These are phyloP conservation scores for Neonectria faginata DNA, from an alignment of 2,329 filamentous ascomycete species.

Conservation along the genomic window DNA sequence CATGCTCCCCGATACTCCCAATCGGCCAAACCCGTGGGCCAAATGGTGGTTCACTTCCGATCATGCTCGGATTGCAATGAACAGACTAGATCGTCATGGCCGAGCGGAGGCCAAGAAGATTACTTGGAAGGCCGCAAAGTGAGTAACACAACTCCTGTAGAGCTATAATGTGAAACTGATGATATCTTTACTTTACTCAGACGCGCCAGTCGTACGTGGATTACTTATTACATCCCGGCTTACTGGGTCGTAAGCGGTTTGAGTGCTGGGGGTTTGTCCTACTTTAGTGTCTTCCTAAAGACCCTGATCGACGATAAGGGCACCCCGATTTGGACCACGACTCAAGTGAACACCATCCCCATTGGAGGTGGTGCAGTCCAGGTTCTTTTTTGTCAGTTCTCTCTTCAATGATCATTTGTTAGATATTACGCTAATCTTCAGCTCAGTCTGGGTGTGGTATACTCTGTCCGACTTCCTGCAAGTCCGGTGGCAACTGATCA, in stretches of 20 bases:
- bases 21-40: conserved; percentile 38
- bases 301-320: conserved; percentile 40
- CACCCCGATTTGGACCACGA: conserved; percentile 46
- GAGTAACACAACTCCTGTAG: neutral
- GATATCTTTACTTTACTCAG: neutral
- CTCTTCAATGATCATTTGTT: neutral
- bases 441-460: conserved; percentile 64
- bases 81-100: conserved; percentile 43
- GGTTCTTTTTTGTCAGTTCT: conserved; percentile 53
- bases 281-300: conserved; percentile 51
- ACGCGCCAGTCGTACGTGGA: conserved; percentile 46
- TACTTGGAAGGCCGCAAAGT: conserved; percentile 43
- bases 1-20: conserved; percentile 21
- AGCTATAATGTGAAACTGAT: neutral
- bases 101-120: conserved; percentile 41
- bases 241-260: conserved; percentile 31
- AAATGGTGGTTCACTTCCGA: conserved; percentile 46
- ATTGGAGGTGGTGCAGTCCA: conserved; percentile 54
- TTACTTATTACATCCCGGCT: conserved; percentile 42
- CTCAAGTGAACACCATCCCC: conserved; percentile 64
- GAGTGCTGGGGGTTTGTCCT: conserved; percentile 31
- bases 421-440: conserved; percentile 3
- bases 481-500: conserved; percentile 63
- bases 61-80: conserved; percentile 45
- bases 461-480: conserved; percentile 62